Percentiles rank a stretch among this genome's conserved stretches.
Conservation (phyloP, 2,329 filamentous ascomycete genomes). For the Phaeosphaeriaceae sp. region DNA sequence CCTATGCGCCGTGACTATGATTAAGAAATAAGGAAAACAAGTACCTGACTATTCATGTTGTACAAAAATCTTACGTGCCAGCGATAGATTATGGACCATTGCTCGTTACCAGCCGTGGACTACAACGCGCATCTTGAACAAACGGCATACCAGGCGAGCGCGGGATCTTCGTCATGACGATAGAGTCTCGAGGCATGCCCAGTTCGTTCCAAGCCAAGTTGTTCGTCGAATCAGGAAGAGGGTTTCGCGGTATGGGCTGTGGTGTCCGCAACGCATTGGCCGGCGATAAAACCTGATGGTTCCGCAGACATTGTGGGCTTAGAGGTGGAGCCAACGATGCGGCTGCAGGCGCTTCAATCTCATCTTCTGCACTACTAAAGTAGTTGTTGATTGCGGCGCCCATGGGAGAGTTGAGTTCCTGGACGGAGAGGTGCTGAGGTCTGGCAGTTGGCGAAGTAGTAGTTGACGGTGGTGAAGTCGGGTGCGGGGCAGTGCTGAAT, state of each 20-base stretch:
- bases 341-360: background rate
- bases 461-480: slow-evolving; percentile 7
- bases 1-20: background rate
- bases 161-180: background rate
- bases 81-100: background rate
- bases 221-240: background rate
- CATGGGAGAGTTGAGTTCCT: slow-evolving; percentile 19
- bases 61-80: background rate
- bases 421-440: slow-evolving; percentile 6
- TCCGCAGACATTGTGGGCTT: slow-evolving; percentile 19
- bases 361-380: slow-evolving; percentile 8
- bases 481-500: slow-evolving; percentile 8
- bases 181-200: background rate
- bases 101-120: background rate
- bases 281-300: slow-evolving; percentile 21
- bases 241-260: background rate
- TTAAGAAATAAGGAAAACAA: background rate
- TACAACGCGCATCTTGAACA: background rate
- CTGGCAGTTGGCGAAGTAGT: background rate
- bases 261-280: slow-evolving; percentile 19
- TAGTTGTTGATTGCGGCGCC: slow-evolving; percentile 21
- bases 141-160: background rate
- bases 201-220: background rate
- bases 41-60: background rate
- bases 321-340: slow-evolving; percentile 5